Conservation (phyloP, 1,284 basidiomycete genomes). For the Leccinum subfulvum region DNA sequence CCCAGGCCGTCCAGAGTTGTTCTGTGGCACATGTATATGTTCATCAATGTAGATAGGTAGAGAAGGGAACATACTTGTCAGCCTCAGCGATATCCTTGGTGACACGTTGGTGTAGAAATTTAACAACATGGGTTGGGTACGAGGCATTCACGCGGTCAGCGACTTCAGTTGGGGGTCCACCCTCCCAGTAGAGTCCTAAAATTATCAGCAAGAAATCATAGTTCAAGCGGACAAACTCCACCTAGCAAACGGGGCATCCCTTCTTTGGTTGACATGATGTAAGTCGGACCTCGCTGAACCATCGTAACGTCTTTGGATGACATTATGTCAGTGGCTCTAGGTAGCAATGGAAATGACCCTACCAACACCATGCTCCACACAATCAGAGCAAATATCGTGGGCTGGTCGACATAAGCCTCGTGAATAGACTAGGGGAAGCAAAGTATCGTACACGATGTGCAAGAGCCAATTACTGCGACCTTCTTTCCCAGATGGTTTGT, state of each 20-base stretch:
- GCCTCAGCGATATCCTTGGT: slow-evolving; percentile 30
- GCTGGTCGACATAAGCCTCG: slow-evolving; percentile 19
- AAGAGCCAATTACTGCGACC: slow-evolving; percentile 59
- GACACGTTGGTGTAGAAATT: slow-evolving; percentile 43
- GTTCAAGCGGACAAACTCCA: slow-evolving; percentile 27
- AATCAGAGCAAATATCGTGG: slow-evolving; percentile 32
- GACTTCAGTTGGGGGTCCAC: slow-evolving; percentile 38
- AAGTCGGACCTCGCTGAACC: slow-evolving; percentile 62
- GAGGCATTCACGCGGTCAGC: slow-evolving; percentile 42
- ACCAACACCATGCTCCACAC: slow-evolving; percentile 32
- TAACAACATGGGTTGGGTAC: slow-evolving; percentile 21
- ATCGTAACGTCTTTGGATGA: slow-evolving; percentile 53
- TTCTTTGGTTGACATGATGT: slow-evolving; percentile 53
- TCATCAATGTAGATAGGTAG: slow-evolving; percentile 35
- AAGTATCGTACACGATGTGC: slow-evolving; percentile 48
- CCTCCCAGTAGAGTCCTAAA: slow-evolving; percentile 43
- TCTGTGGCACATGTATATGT: slow-evolving; percentile 33
- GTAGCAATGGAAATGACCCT: neutral
- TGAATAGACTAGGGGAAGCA: neutral
- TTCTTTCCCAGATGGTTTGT: slow-evolving; percentile 55
- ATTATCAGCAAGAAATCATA: neutral
- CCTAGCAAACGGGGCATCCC: slow-evolving; percentile 40
- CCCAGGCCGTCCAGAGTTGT: slow-evolving; percentile 52
- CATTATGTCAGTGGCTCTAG: neutral
- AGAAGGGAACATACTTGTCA: slow-evolving; percentile 19